Evolutionary conservation across 768 basidiomycete genomes (phyloP).

Genomic region (Clitopilus hobsonii): DNA sequence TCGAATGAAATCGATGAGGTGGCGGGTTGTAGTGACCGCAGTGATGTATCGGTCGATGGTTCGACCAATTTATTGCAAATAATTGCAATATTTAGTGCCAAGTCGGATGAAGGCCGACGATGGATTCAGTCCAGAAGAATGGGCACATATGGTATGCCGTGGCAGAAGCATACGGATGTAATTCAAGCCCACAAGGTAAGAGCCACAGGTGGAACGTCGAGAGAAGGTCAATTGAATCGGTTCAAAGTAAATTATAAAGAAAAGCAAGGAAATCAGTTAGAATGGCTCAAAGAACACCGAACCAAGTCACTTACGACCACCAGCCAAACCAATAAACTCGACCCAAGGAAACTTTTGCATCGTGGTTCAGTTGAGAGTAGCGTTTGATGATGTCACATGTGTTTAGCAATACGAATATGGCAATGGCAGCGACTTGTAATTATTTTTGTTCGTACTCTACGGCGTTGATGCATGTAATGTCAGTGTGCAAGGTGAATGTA

Average conservation of each 20-base stretch:
- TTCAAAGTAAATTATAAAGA: background rate
- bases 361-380: conserved; percentile 2
- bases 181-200: background rate
- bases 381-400: background rate
- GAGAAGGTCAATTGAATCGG: background rate
- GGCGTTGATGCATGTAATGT: background rate
- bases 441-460: background rate
- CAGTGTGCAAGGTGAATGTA: background rate
- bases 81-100: too few relatives aligned
- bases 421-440: background rate
- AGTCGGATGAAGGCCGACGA: background rate
- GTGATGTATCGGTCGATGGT: too few relatives aligned
- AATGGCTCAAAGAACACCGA: background rate
- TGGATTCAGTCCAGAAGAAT: background rate
- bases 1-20: too few relatives aligned
- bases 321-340: conserved; percentile 41
- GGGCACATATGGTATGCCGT: too few relatives aligned
- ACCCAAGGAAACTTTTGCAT: conserved; percentile 58
- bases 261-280: background rate
- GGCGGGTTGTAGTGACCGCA: too few relatives aligned
- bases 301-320: conserved; percentile 39
- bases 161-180: conserved; percentile 1
- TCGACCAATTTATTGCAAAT: too few relatives aligned
- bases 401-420: background rate
- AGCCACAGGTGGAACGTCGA: background rate